Evolutionary conservation across 768 basidiomycete species (phyloP).

Genomic region (Pluteus cervinus): DNA sequence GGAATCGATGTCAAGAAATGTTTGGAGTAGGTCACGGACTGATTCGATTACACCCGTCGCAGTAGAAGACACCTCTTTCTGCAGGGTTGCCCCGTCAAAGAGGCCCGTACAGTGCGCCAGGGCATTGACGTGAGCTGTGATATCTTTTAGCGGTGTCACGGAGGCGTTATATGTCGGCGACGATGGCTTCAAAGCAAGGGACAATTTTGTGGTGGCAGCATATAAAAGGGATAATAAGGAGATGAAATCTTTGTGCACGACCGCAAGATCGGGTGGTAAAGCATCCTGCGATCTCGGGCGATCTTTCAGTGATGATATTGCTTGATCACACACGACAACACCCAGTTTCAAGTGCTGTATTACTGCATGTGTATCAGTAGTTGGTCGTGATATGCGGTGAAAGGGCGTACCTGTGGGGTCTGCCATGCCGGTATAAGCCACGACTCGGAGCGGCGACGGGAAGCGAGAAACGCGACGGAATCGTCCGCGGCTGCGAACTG

Average conservation of each 20-base stretch:
- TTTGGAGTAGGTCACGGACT: slow-evolving; percentile 35
- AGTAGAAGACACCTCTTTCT: slow-evolving; percentile 34
- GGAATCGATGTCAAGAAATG: slow-evolving; percentile 32
- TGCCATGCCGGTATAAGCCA: too few relatives aligned
- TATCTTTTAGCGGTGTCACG: slow-evolving; percentile 45
- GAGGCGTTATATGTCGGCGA: slow-evolving; percentile 47
- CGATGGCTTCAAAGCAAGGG: slow-evolving; percentile 57
- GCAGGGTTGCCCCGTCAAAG: slow-evolving; percentile 46
- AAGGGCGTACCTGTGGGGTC: too few relatives aligned
- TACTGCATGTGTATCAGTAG: too few relatives aligned
- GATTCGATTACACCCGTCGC: slow-evolving; percentile 37
- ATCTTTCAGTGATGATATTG: too few relatives aligned
- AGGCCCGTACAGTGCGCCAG: slow-evolving; percentile 45
- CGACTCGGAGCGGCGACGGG: too few relatives aligned
- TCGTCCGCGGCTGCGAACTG: too few relatives aligned
- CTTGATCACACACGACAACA: too few relatives aligned
- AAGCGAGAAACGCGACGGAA: too few relatives aligned
- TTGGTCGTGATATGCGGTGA: too few relatives aligned
- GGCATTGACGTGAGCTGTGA: slow-evolving; percentile 40
- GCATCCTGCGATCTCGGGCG: too few relatives aligned
- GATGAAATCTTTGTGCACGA: slow-evolving; percentile 49
- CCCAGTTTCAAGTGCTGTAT: too few relatives aligned
- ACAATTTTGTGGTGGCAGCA: slow-evolving; percentile 50
- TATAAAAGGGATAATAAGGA: slow-evolving; percentile 56
- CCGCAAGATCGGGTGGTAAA: slow-evolving; percentile 25